A percentile compares a stretch with the other conserved stretches of the same genome.
phyloP scores from a whole-genome alignment of 208 protist species.

The Borovskyia barvae region DNA sequence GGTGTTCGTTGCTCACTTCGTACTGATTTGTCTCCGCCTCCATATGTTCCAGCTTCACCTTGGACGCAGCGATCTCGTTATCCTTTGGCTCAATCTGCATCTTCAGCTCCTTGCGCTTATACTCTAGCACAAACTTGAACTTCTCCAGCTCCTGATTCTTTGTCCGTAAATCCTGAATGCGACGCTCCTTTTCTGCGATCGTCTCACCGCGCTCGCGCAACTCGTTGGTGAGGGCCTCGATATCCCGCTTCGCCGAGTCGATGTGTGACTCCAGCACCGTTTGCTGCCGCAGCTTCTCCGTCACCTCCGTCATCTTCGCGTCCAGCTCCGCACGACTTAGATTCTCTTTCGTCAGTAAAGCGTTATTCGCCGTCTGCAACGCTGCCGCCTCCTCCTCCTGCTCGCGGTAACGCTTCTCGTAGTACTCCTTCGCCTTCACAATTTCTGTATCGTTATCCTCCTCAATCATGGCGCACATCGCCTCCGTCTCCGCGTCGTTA shows the following conservation, averaged over 20 bases:
- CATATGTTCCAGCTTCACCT: conserved; percentile 95
- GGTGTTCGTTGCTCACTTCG: conserved; percentile 90
- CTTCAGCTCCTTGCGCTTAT: conserved; percentile 98
- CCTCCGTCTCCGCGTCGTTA: conserved; percentile 80
- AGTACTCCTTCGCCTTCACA: conserved; percentile 90
- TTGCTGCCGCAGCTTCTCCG: conserved; percentile 86
- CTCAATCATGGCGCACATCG: conserved; percentile 90
- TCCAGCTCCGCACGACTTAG: conserved; percentile 92
- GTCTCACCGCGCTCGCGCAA: conserved; percentile 94
- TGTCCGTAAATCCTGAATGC: conserved; percentile 96
- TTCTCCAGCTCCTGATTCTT: conserved; percentile 99
- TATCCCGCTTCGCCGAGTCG: conserved; percentile 92
- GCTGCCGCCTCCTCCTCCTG: conserved; percentile 85
- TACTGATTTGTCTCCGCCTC: conserved; percentile 92
- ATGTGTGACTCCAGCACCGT: conserved; percentile 90
- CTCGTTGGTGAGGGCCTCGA: conserved; percentile 90
- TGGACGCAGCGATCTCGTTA: conserved; percentile 91
- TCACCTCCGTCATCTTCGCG: conserved; percentile 81
- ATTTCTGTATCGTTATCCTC: conserved; percentile 96
- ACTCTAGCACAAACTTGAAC: conserved; percentile 99
- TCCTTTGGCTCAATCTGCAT: conserved; percentile 97
- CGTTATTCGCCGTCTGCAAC: conserved; percentile 90
- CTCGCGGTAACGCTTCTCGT: conserved; percentile 89
- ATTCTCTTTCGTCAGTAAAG: conserved; percentile 88
- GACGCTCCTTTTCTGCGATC: conserved; percentile 96